phyloP scores from a whole-genome alignment of 805 yeast genomes.

The Limtongia smithiae region DNA sequence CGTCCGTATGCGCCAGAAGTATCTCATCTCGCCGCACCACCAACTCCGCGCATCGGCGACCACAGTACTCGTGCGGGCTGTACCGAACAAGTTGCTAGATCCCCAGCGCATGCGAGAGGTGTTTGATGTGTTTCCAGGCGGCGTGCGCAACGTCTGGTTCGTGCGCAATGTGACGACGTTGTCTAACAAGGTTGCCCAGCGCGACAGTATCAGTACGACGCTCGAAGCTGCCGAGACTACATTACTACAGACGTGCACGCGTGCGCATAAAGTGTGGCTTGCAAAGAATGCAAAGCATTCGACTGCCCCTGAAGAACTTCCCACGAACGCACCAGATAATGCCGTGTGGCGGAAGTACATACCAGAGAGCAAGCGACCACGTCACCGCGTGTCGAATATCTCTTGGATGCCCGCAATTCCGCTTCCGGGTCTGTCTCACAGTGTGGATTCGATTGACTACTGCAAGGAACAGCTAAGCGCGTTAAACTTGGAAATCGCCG shows the following conservation, averaged over 20 bases:
- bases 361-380: slow-evolving; percentile 63
- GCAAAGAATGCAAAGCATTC: slow-evolving; percentile 1
- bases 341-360: slow-evolving; percentile 45
- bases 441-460: slow-evolving; percentile 79
- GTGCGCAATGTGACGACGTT: slow-evolving; percentile 47
- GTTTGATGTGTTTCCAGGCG: slow-evolving; percentile 55
- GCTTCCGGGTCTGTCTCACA: slow-evolving; percentile 54
- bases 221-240: slow-evolving; percentile 45
- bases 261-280: slow-evolving; percentile 23
- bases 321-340: slow-evolving; percentile 8
- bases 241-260: slow-evolving; percentile 37
- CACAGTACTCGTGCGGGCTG: slow-evolving; percentile 68
- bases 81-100: slow-evolving; percentile 49
- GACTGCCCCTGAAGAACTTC: background rate
- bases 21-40: slow-evolving; percentile 35
- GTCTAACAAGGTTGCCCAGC: slow-evolving; percentile 35
- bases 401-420: slow-evolving; percentile 38
- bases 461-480: slow-evolving; percentile 64
- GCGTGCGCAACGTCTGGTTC: slow-evolving; percentile 58
- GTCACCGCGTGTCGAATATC: slow-evolving; percentile 48
- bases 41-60: slow-evolving; percentile 34
- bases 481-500: slow-evolving; percentile 60
- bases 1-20: slow-evolving; percentile 48
- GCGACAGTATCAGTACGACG: slow-evolving; percentile 33
- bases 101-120: slow-evolving; percentile 52